Evolutionary conservation across 108 stramenopile genomes (phyloP).

Genomic region (Parmales sp.): DNA sequence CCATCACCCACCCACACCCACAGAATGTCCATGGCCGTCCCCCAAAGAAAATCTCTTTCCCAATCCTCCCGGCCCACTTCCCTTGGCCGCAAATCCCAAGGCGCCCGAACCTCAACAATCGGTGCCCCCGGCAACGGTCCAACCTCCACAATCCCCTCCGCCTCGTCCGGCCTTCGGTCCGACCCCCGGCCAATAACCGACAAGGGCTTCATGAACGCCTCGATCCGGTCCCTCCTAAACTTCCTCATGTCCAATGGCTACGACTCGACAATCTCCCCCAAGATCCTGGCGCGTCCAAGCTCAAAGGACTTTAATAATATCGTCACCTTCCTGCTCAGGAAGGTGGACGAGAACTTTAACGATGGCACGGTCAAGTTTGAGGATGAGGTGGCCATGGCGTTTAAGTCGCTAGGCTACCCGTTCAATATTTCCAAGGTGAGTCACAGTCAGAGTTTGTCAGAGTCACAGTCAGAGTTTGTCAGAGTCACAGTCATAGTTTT

Average conservation of each 20-base stretch:
- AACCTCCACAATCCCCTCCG: too few species aligned
- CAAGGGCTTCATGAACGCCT: constrained; percentile 56
- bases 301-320: constrained; percentile 90
- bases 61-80: too few species aligned
- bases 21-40: too few species aligned
- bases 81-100: too few species aligned
- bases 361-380: constrained; percentile 73
- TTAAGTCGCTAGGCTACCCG: constrained; percentile 85
- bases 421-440: constrained; percentile 76
- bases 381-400: constrained; percentile 84
- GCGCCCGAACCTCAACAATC: too few species aligned
- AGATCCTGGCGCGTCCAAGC: constrained; percentile 71
- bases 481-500: too few species aligned
- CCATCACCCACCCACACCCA: too few species aligned
- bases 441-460: too few species aligned
- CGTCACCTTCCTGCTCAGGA: constrained; percentile 80
- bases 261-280: constrained; percentile 62
- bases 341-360: constrained; percentile 74
- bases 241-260: constrained; percentile 57
- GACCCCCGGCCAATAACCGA: constrained; percentile 56
- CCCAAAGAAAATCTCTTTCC: too few species aligned
- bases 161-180: too few species aligned
- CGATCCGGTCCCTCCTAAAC: constrained; percentile 53
- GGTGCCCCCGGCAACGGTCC: too few species aligned
- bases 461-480: too few species aligned